Percentiles rank a stretch among this genome's conserved stretches.
These are phyloP conservation scores for Phytophthora rubi DNA, from an alignment of 352 stramenopile genomes.

Conservation along the genomic window DNA sequence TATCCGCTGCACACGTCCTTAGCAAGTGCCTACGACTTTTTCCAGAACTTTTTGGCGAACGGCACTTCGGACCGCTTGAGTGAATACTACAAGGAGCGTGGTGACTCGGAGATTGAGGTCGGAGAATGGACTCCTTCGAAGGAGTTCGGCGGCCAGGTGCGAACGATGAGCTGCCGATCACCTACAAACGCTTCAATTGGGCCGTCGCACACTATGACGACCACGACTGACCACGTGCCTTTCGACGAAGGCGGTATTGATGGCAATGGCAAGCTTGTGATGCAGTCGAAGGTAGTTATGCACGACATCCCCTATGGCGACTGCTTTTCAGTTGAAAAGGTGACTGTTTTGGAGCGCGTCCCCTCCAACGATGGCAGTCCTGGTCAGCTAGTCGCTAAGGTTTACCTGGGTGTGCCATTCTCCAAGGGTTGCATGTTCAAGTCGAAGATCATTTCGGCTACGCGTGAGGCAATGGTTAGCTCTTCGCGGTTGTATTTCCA, in stretches of 20 bases:
- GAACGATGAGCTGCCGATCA: conserved; percentile 68
- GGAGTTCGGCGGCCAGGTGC: conserved; percentile 74
- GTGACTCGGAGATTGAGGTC: conserved; percentile 76
- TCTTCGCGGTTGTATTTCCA: conserved; percentile 69
- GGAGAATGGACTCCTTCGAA: conserved; percentile 67
- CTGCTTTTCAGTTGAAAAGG: conserved; percentile 83
- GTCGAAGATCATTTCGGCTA: conserved; percentile 89
- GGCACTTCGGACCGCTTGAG: conserved; percentile 51
- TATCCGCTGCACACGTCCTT: conserved; percentile 65
- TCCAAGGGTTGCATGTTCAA: conserved; percentile 92
- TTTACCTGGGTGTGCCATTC: conserved; percentile 83
- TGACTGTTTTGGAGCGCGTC: conserved; percentile 60
- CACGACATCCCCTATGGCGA: conserved; percentile 90
- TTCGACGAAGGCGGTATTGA: conserved; percentile 46
- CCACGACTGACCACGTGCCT: conserved; percentile 71
- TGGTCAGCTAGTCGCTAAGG: conserved; percentile 55
- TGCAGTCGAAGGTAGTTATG: conserved; percentile 70
- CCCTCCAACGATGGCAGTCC: conserved; percentile 42
- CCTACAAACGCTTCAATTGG: conserved; percentile 87
- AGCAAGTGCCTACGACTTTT: conserved; percentile 61
- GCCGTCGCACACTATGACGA: conserved; percentile 84
- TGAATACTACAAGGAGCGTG: conserved; percentile 73
- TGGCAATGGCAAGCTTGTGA: conserved; percentile 57
- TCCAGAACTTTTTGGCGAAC: conserved; percentile 74
- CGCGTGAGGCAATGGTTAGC: conserved; percentile 59